Base-by-base conservation (phyloP, 1,284 basidiomycete genomes). In the Puccinia polysora region DNA sequence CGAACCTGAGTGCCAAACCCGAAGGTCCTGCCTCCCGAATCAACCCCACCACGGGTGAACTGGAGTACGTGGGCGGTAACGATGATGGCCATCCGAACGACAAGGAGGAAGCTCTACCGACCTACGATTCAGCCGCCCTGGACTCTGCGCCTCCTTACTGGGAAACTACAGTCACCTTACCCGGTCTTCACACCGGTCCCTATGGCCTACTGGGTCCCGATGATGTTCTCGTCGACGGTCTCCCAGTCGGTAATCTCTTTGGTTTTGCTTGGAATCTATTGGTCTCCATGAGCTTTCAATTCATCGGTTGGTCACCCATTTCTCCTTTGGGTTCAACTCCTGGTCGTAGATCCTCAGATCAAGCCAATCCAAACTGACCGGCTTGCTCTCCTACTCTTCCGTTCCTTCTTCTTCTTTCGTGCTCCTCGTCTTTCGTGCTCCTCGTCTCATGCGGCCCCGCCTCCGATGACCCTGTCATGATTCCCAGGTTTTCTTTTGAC, bases 131-230 rank as follows among this genome's bases (percentile, higher is more conserved):
- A 25, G 95, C 95, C 0, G 88, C 94, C 73, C 86, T 88, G 8
- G 95, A 99, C 78, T 86, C 91, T 0, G 93, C 91, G 0, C 96
- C 95, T 0, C 86, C 92, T 0, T 98, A 98, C 81, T 97, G 93
- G 90, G 95, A 98, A 80, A 97, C 91, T 1, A 94, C 92, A 0
- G 87, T 97, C 15, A 89, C 95, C 73, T 86, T 91, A 2, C 83
- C 83, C 1, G 82, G 82, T 58, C 23, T 45, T 4, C 43, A 45
- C 3, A 58, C 43, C 23, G 81, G 76, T 60, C 75, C 78, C 30
- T 75, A 76, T 58, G 77, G 75, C 0, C 77, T 77, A 74, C 28
- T 47, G 14, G 65, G 82, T 76, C 72, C 76, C 4, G 84, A 84
- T 74, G 84, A 85, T 75, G 82, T 85, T 55, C 80, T 85, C 45